phyloP scores from a whole-genome alignment of 345 rosid species.

The Aegle marmelos region DNA sequence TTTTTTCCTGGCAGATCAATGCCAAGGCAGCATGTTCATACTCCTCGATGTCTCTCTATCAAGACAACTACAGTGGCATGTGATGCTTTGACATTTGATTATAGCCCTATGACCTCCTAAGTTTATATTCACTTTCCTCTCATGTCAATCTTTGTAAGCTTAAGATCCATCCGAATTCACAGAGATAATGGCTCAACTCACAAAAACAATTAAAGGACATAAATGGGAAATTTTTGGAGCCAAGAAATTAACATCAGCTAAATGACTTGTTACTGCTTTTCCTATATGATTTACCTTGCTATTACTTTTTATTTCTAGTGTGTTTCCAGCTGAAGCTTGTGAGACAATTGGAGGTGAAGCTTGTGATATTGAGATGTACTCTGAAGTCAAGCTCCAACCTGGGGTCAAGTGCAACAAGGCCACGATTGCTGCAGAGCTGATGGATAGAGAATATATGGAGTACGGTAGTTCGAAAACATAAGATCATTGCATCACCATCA shows the following conservation, averaged over 20 bases:
- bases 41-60: conserved; percentile 15
- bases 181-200: background rate
- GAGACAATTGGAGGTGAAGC: conserved; percentile 65
- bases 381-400: conserved; percentile 58
- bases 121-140: background rate
- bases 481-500: conserved; percentile 12
- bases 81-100: conserved; percentile 43
- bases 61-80: conserved; percentile 21
- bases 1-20: conserved; percentile 18
- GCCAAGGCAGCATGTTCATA: conserved; percentile 21
- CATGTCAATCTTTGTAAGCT: too few species aligned
- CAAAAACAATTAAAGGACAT: background rate
- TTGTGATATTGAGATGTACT: conserved; percentile 56
- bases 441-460: conserved; percentile 71
- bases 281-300: background rate
- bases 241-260: background rate
- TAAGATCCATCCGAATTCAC: background rate
- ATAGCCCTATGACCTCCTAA: conserved; percentile 48
- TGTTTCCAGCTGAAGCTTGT: conserved; percentile 72
- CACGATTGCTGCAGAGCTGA: conserved; percentile 36
- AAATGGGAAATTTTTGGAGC: background rate
- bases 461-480: conserved; percentile 70
- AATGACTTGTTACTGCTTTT: background rate
- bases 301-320: conserved; percentile 27
- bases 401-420: conserved; percentile 25